Conservation (phyloP, 2,329 filamentous ascomycete species). For the Cercospora zeae-maydis region DNA sequence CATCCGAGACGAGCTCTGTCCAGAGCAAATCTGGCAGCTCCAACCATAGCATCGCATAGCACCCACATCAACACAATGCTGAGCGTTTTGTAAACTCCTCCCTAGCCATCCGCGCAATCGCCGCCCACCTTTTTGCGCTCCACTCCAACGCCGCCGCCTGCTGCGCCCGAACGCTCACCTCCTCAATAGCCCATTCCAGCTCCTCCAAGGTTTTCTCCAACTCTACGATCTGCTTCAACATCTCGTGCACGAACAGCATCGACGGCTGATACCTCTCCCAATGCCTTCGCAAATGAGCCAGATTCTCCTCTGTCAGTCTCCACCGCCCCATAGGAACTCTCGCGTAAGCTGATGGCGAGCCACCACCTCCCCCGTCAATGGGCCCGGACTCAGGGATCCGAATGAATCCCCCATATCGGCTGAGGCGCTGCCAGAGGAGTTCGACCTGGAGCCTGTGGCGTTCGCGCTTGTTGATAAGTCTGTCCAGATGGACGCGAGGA, state of each 20-base stretch:
- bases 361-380: not conserved
- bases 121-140: not conserved
- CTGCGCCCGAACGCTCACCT: not conserved
- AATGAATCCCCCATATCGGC: too few species aligned
- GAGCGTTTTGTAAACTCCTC: not conserved
- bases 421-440: too few species aligned
- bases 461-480: too few species aligned
- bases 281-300: not conserved
- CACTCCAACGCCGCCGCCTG: not conserved
- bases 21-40: not conserved
- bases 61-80: not conserved
- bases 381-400: not conserved
- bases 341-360: not conserved
- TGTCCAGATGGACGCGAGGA: too few species aligned
- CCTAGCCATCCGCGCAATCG: not conserved
- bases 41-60: not conserved
- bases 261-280: not conserved
- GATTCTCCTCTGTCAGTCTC: not conserved
- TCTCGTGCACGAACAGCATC: not conserved
- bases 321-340: not conserved
- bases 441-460: too few species aligned
- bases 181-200: not conserved
- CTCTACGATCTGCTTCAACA: not conserved
- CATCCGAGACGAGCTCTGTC: not conserved
- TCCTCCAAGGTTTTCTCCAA: not conserved